Conservation (phyloP, 352 stramenopile species). For the Pythium angustatum region DNA sequence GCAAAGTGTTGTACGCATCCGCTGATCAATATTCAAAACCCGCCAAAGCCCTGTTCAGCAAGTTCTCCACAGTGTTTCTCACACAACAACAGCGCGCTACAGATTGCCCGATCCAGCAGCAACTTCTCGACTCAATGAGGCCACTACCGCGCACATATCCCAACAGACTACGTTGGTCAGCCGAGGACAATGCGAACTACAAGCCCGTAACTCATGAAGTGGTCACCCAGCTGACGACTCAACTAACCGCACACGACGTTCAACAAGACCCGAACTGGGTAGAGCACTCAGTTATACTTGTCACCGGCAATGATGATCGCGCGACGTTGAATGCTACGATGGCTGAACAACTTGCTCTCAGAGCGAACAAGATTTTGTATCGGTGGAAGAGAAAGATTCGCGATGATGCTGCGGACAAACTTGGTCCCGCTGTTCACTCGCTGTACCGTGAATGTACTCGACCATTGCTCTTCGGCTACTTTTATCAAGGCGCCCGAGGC, state of each 20-base stretch:
- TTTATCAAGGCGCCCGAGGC: constrained; percentile 13
- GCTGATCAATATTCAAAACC: background rate
- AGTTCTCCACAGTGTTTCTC: background rate
- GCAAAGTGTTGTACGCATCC: background rate
- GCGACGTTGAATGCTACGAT: background rate
- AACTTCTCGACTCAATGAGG: background rate
- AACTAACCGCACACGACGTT: background rate
- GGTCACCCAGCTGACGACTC: background rate
- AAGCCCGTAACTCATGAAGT: background rate
- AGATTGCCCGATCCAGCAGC: background rate
- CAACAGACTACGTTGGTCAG: background rate
- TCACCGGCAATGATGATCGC: background rate
- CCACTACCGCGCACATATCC: background rate
- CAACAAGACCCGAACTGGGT: background rate
- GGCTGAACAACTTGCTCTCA: background rate
- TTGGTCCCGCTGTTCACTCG: background rate
- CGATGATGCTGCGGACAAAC: background rate
- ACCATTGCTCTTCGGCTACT: constrained; percentile 22
- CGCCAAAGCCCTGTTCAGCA: background rate
- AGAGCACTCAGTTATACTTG: constrained; percentile 1
- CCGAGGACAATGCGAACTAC: background rate
- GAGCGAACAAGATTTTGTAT: background rate
- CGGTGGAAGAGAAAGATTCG: background rate
- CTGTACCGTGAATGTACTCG: constrained; percentile 14
- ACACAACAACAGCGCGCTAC: background rate